These are phyloP conservation scores for Fonsecaea pedrosoi DNA, from an alignment of 2,329 filamentous ascomycete genomes.

Conservation along the genomic window DNA sequence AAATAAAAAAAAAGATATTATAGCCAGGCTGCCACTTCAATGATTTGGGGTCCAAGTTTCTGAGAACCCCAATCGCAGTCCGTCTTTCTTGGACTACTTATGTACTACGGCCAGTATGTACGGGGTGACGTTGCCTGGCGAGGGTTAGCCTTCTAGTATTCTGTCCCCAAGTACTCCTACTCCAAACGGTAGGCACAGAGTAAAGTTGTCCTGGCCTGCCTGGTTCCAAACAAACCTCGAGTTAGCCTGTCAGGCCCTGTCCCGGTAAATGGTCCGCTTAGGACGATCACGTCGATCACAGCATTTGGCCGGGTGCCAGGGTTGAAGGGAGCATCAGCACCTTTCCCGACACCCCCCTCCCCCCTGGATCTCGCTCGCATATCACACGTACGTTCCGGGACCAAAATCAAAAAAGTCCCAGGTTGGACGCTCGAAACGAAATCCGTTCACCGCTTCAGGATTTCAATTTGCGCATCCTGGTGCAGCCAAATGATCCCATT, in stretches of 20 bases:
- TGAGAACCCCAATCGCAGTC: background rate
- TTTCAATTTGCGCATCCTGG: conserved; percentile 6
- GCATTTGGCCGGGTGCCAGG: conserved; percentile 1
- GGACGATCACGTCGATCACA: conserved; percentile 34
- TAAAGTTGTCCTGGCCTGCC: background rate
- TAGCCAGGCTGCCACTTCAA: background rate
- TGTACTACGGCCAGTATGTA: too few species aligned
- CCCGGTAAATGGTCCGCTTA: conserved; percentile 25
- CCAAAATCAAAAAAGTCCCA: background rate
- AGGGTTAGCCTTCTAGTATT: conserved; percentile 14
- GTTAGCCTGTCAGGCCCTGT: conserved; percentile 6
- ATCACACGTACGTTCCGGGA: conserved; percentile 3
- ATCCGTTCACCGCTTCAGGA: conserved; percentile 6
- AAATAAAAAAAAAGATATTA: background rate
- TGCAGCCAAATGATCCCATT: background rate
- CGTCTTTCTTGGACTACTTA: background rate
- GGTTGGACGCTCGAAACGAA: conserved; percentile 6
- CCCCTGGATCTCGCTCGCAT: conserved; percentile 20
- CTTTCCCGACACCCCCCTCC: background rate
- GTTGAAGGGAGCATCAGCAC: conserved; percentile 1
- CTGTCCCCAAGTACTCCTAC: too few species aligned
- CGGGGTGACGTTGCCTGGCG: conserved; percentile 27
- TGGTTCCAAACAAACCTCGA: background rate
- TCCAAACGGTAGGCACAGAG: background rate
- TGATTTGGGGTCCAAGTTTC: background rate